phyloP scores from a whole-genome alignment of 2,329 filamentous ascomycete species.

The Torrubiellomyces zombiae region DNA sequence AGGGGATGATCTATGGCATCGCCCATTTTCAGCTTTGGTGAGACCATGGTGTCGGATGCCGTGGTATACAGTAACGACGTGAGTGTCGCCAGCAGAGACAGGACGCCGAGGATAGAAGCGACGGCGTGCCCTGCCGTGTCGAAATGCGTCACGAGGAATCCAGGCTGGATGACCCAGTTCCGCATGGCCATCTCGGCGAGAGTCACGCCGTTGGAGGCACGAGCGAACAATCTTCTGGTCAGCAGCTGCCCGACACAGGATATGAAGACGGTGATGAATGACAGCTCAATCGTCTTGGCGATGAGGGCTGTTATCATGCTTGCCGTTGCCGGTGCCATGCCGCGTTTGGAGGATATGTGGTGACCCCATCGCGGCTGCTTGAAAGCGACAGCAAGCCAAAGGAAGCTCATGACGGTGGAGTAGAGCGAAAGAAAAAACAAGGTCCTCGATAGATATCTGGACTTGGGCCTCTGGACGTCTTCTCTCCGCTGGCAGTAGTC shows the following conservation, averaged over 20 bases:
- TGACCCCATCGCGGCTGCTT: constrained; percentile 45
- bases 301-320: constrained; percentile 50
- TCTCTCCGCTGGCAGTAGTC: not conserved
- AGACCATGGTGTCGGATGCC: constrained; percentile 57
- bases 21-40: constrained; percentile 51
- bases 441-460: no score
- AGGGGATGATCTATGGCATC: constrained; percentile 31
- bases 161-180: constrained; percentile 57
- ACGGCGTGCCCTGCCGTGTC: constrained; percentile 48
- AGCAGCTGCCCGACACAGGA: constrained; percentile 59
- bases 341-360: constrained; percentile 33
- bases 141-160: constrained; percentile 54
- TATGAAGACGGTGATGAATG: constrained; percentile 64
- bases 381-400: constrained; percentile 50
- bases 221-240: constrained; percentile 49
- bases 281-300: constrained; percentile 62
- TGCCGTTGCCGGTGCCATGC: constrained; percentile 45
- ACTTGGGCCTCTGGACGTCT: no score
- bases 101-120: constrained; percentile 42
- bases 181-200: constrained; percentile 67
- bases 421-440: constrained; percentile 38
- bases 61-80: constrained; percentile 59
- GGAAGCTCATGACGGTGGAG: constrained; percentile 44
- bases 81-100: constrained; percentile 48
- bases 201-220: constrained; percentile 45